phyloP scores from a whole-genome alignment of 2,329 filamentous ascomycete species.

The Ceratocystis cacaofunesta region DNA sequence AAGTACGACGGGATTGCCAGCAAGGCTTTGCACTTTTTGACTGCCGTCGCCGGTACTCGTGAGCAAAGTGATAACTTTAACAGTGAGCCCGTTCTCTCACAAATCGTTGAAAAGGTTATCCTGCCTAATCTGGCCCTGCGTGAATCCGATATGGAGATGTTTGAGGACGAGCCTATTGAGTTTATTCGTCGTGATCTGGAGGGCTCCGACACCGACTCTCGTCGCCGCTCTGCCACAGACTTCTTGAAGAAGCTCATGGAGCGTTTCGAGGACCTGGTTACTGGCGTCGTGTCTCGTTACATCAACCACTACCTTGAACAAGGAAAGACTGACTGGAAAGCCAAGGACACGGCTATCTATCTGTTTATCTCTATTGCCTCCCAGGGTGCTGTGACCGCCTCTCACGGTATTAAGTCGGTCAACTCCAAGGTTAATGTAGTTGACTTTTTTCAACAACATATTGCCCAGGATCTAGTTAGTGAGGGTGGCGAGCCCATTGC shows the following conservation, averaged over 20 bases:
- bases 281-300: constrained; percentile 73
- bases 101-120: constrained; percentile 92
- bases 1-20: constrained; percentile 93
- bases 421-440: constrained; percentile 81
- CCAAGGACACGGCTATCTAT: constrained; percentile 96
- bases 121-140: constrained; percentile 82
- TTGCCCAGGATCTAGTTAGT: constrained; percentile 75
- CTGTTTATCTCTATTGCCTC: constrained; percentile 88
- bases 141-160: constrained; percentile 87
- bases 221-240: constrained; percentile 82
- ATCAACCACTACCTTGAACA: constrained; percentile 75
- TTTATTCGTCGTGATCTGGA: constrained; percentile 92
- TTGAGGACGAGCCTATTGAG: constrained; percentile 97
- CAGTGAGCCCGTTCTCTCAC: constrained; percentile 58
- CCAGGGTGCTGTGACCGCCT: constrained; percentile 74
- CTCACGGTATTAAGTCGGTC: constrained; percentile 78
- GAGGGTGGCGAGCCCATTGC: constrained; percentile 63
- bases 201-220: constrained; percentile 88
- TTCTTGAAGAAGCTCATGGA: constrained; percentile 82
- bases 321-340: constrained; percentile 76
- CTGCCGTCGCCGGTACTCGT: constrained; percentile 64
- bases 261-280: constrained; percentile 75
- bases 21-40: constrained; percentile 87
- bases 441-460: constrained; percentile 85
- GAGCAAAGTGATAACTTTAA: constrained; percentile 78